phyloP scores from a whole-genome alignment of 2,329 filamentous ascomycete species.

The Cladosporium sp. region DNA sequence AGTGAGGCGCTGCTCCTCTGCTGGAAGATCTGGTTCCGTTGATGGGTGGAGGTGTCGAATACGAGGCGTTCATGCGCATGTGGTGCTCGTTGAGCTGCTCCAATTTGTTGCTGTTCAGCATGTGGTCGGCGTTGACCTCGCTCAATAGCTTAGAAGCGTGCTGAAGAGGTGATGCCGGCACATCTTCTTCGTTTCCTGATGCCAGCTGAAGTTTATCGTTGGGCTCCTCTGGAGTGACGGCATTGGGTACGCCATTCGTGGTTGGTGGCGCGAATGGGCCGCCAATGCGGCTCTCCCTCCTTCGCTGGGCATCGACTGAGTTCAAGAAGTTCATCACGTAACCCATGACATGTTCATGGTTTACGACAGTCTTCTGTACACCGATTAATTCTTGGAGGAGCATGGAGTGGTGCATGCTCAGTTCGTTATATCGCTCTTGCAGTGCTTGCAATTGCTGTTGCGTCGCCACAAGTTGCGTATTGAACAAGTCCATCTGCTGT shows the following conservation, averaged over 20 bases:
- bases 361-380: conserved; percentile 66
- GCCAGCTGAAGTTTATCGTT: conserved; percentile 35
- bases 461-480: conserved; percentile 81
- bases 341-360: conserved; percentile 68
- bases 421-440: conserved; percentile 77
- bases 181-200: conserved; percentile 51
- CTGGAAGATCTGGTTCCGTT: conserved; percentile 43
- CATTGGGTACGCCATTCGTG: conserved; percentile 21
- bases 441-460: conserved; percentile 88
- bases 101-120: conserved; percentile 60
- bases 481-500: conserved; percentile 85
- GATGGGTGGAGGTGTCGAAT: conserved; percentile 56
- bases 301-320: conserved; percentile 59
- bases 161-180: conserved; percentile 63
- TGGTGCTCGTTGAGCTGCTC: conserved; percentile 61
- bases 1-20: conserved; percentile 39
- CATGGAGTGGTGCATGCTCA: conserved; percentile 63
- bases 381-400: conserved; percentile 61
- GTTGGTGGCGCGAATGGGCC: conserved; percentile 36
- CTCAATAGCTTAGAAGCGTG: conserved; percentile 63
- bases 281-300: conserved; percentile 55
- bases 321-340: conserved; percentile 67
- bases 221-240: conserved; percentile 39
- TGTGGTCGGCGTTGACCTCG: conserved; percentile 62
- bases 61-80: conserved; percentile 50